Evolutionary conservation across 495 filamentous ascomycete species (phyloP).

Genomic region (Xylona heveae): DNA sequence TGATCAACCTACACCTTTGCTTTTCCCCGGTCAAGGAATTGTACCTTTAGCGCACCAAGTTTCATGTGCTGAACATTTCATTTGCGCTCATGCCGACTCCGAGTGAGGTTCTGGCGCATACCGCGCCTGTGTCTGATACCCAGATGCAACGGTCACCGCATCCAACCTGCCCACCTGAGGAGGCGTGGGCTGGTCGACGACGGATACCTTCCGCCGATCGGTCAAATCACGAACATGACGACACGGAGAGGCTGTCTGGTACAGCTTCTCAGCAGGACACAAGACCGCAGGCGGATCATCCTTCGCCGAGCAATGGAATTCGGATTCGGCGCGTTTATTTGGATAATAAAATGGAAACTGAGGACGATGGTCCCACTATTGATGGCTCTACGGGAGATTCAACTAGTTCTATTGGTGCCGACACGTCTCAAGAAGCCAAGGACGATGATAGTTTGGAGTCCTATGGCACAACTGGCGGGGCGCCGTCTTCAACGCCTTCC

Average conservation of each 20-base stretch:
- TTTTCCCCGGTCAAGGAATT: too few species aligned
- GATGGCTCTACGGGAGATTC: too few species aligned
- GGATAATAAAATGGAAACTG: constrained; percentile 12
- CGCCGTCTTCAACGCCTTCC: constrained; percentile 21
- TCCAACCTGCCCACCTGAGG: constrained; percentile 15
- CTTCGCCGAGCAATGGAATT: constrained; percentile 3
- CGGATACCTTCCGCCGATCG: constrained; percentile 10
- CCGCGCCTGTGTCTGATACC: background rate
- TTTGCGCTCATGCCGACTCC: too few species aligned
- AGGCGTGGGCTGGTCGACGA: constrained; percentile 12
- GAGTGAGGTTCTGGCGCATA: too few species aligned
- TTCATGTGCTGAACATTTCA: too few species aligned
- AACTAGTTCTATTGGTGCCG: too few species aligned
- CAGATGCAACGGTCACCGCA: constrained; percentile 4
- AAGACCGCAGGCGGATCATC: constrained; percentile 9
- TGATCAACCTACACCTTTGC: too few species aligned
- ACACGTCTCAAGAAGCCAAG: constrained; percentile 1
- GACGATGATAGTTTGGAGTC: background rate
- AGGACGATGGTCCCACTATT: constrained; percentile 9
- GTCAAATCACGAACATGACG: constrained; percentile 5
- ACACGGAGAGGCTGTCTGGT: too few species aligned
- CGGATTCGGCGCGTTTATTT: constrained; percentile 6
- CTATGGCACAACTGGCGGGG: constrained; percentile 8
- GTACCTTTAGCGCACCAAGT: too few species aligned
- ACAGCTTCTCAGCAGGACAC: constrained; percentile 11